Evolutionary conservation across 2,329 filamentous ascomycete species (phyloP).

Genomic region (Coniochaeta sp.): DNA sequence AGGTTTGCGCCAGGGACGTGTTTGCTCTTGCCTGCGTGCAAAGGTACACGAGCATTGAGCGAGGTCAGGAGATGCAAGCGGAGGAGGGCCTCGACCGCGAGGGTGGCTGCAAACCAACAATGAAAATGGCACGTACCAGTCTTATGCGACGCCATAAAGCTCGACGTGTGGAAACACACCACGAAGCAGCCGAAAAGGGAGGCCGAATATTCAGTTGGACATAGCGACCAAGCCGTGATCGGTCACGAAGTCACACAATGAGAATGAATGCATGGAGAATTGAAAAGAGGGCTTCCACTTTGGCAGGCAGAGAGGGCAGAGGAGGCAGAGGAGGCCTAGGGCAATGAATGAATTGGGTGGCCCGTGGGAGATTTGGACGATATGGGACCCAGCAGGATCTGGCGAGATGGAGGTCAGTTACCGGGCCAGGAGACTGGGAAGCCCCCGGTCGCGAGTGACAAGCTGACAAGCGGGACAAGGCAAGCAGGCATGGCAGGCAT

Average conservation of each 20-base stretch:
- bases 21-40: neutral
- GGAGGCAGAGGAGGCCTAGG: too few species aligned
- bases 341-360: too few species aligned
- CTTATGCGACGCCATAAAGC: constrained; percentile 2
- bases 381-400: neutral
- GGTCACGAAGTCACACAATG: neutral
- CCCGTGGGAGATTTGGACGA: neutral
- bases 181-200: neutral
- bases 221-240: neutral
- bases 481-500: neutral
- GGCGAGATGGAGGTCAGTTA: neutral
- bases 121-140: neutral
- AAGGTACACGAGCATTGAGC: neutral
- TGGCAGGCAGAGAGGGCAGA: too few species aligned
- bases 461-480: neutral
- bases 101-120: neutral
- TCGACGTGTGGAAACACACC: neutral
- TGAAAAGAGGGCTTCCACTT: neutral
- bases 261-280: neutral
- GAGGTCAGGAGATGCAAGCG: neutral
- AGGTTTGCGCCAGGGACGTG: neutral
- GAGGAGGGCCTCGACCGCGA: neutral
- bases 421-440: neutral
- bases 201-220: neutral
- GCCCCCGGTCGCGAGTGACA: neutral